These are phyloP conservation scores for Lindgomyces ingoldianus DNA, from an alignment of 495 filamentous ascomycete genomes.

Conservation along the genomic window DNA sequence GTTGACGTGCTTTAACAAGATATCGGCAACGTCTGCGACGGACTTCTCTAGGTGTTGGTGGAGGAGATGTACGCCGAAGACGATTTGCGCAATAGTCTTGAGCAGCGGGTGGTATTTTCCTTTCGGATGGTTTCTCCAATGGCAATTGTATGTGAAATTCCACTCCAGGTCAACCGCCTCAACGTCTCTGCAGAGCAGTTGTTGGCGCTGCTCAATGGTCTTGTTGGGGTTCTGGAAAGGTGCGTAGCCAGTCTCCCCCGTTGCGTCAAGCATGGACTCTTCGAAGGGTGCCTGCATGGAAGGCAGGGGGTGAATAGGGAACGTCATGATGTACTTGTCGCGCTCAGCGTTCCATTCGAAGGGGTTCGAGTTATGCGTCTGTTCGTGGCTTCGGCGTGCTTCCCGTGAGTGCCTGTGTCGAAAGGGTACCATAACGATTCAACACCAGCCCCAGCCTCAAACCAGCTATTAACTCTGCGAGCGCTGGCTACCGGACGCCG, in stretches of 20 bases:
- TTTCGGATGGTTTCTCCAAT: conserved; percentile 70
- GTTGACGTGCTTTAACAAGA: conserved; percentile 88
- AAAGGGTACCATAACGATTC: conserved; percentile 26
- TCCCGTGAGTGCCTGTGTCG: conserved; percentile 15
- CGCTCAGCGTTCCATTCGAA: conserved; percentile 32
- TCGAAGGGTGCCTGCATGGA: conserved; percentile 90
- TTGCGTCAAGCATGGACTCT: conserved; percentile 81
- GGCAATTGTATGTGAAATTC: conserved; percentile 64
- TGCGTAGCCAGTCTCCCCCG: conserved; percentile 47
- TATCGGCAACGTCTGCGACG: conserved; percentile 80
- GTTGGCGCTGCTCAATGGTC: conserved; percentile 56
- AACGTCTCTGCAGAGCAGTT: conserved; percentile 63
- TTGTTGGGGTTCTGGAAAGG: conserved; percentile 30
- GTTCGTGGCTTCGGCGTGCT: conserved; percentile 10
- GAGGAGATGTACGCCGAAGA: conserved; percentile 88
- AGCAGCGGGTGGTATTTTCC: conserved; percentile 79
- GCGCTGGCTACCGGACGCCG: conserved; percentile 14
- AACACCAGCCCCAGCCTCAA: background rate
- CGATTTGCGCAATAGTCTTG: conserved; percentile 89
- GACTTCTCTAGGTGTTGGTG: conserved; percentile 84
- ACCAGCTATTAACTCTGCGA: conserved; percentile 5
- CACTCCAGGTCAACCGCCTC: conserved; percentile 48
- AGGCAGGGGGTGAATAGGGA: conserved; percentile 73
- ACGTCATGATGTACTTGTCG: conserved; percentile 33
- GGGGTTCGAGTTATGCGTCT: conserved; percentile 2